Evolutionary conservation across 371 early-diverging fungal genomes (phyloP).

Genomic region (Dentiscutata heterogama): DNA sequence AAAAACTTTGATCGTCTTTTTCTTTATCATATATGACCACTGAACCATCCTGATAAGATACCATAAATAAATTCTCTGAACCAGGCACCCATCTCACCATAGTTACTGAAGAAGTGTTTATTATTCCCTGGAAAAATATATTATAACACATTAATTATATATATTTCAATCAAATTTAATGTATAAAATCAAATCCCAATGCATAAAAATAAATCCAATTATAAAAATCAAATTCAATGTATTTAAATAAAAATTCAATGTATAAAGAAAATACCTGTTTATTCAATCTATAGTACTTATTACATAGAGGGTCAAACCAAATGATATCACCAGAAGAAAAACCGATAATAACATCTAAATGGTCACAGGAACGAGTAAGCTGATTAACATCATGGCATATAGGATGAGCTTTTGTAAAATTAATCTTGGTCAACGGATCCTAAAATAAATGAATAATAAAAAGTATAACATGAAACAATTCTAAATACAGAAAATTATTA

Average conservation of each 20-base stretch:
- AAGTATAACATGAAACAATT: neutral
- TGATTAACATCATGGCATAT: conserved; percentile 91
- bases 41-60: conserved; percentile 78
- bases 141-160: neutral
- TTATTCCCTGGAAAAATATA: conserved; percentile 62
- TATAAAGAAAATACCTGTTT: conserved; percentile 61
- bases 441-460: conserved; percentile 47
- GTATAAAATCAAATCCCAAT: neutral
- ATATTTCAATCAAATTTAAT: too few species aligned
- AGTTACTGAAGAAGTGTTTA: conserved; percentile 75
- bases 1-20: conserved; percentile 81
- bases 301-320: conserved; percentile 83
- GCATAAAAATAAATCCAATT: too few species aligned
- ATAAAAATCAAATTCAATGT: too few species aligned
- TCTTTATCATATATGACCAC: conserved; percentile 90
- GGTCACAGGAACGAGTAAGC: conserved; percentile 69
- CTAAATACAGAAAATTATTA: neutral
- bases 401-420: conserved; percentile 82
- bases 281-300: conserved; percentile 82
- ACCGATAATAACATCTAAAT: conserved; percentile 83
- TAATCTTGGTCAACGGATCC: conserved; percentile 83
- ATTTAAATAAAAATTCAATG: too few species aligned
- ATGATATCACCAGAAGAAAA: conserved; percentile 90
- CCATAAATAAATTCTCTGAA: conserved; percentile 87
- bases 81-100: conserved; percentile 93